A percentile compares a stretch with the other conserved stretches of the same genome.
Conservation (phyloP, 257 asterid genomes). For the Solanum appendiculatum region DNA sequence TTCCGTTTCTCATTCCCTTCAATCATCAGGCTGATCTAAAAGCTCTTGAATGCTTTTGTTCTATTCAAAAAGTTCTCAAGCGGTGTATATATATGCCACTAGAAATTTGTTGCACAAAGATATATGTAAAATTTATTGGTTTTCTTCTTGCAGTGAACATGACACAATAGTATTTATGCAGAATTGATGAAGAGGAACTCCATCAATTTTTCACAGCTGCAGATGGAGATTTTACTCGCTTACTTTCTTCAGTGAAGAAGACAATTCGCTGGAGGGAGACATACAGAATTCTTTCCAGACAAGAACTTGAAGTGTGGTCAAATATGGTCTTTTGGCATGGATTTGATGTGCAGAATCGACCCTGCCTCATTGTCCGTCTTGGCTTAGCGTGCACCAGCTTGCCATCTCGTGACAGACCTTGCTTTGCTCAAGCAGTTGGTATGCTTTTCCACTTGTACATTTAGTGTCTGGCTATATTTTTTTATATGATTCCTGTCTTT, state of each 20-base stretch:
- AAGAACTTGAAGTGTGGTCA: constrained; percentile 90
- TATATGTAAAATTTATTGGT: not conserved
- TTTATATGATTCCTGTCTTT: not conserved
- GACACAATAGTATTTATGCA: constrained; percentile 34
- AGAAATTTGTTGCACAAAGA: not conserved
- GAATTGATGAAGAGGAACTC: constrained; percentile 61
- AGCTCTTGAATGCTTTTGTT: not conserved
- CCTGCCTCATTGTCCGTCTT: constrained; percentile 83
- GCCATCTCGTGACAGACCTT: constrained; percentile 65
- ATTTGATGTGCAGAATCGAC: constrained; percentile 51
- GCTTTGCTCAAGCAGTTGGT: constrained; percentile 93
- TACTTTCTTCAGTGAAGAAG: constrained; percentile 61
- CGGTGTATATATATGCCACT: not conserved
- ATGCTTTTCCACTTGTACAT: constrained; percentile 17
- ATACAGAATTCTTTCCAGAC: constrained; percentile 64
- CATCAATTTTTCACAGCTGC: constrained; percentile 65
- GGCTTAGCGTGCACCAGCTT: constrained; percentile 67
- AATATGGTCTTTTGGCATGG: constrained; percentile 94
- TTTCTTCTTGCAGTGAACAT: constrained; percentile 15
- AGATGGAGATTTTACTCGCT: constrained; percentile 50
- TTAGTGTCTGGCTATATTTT: not conserved
- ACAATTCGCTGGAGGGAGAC: constrained; percentile 89
- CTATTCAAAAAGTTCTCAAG: not conserved
- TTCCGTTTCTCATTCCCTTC: not conserved
- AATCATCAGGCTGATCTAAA: not conserved